Evolutionary conservation across 352 stramenopile species (phyloP), one percentile per base, ranked within the genome.

Genomic region (Globisporangium emineosum): DNA sequence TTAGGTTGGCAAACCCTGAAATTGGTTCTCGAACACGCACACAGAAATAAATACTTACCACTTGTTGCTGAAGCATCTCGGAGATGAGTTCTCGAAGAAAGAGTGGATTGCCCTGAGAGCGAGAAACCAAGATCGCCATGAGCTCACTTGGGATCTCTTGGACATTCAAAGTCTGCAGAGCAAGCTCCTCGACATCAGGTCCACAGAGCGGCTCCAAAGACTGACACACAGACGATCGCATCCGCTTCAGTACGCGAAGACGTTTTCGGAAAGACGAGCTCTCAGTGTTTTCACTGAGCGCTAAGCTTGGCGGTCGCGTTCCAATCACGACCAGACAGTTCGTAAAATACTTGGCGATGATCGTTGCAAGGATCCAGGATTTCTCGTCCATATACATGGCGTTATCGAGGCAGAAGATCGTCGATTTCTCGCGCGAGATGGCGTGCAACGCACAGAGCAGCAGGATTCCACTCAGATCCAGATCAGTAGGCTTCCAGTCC

Each of bases 331-430:
- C 70, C 55, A 94, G 57, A 45, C 83, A 94, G 64, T 96, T 96
- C 1, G 85, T 94, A 51, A 94, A 94, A 55, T 96, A 94, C 64
- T 94, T 91, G 9, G 81, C 82, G 35, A 94, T 79, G 43, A 90
- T 90, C 12, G 84, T 83, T 10, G 88, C 72, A n/a, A 96, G 60
- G 30, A 82, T 79, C 87, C 87, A 96, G 37, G 82, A 93, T 68
- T 91, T 89, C 57, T 88, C 84, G 58, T 96, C 87, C 83, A 94
- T 93, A 61, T 92, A 84, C 85, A 93, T 94, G 17, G 87, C 87
- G 54, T 82, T 93, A 63, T 96, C 87, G 37, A 96, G 76, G 47
- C 80, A 92, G 47, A 96, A 88, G 1, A 96, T 70, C 0, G 83
- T 89, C 10, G 75, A 73, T 15, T 75, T 71, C 29, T 90, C 72